These are phyloP conservation scores for Magnaporthales sp. DNA, from an alignment of 2,329 filamentous ascomycete species.

Conservation along the genomic window DNA sequence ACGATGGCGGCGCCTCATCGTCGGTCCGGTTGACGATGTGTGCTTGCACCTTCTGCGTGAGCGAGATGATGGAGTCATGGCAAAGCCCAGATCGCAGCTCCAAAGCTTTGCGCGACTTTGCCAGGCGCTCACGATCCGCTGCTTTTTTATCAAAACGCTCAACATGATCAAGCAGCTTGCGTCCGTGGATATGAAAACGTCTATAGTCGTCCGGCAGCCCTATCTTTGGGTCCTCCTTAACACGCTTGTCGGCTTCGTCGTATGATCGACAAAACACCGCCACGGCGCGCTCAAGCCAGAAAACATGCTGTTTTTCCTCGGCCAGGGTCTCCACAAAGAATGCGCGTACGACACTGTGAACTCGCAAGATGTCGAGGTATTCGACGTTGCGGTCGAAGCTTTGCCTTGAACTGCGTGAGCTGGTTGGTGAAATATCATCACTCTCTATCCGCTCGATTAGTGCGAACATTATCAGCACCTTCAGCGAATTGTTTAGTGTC, in stretches of 20 bases:
- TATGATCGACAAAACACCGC: conserved; percentile 40
- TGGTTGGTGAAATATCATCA: conserved; percentile 28
- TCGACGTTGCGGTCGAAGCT: conserved; percentile 32
- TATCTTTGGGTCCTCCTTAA: conserved; percentile 28
- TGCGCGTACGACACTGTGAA: conserved; percentile 43
- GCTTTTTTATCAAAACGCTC: conserved; percentile 24
- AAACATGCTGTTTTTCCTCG: conserved; percentile 28
- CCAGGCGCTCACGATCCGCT: conserved; percentile 10
- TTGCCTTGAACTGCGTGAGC: conserved; percentile 27
- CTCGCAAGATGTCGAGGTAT: conserved; percentile 37
- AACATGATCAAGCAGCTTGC: conserved; percentile 34
- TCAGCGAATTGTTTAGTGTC: conserved; percentile 39
- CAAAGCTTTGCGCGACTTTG: conserved; percentile 22
- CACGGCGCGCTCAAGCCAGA: conserved; percentile 41
- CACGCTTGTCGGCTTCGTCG: conserved; percentile 33
- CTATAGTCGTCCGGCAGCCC: conserved; percentile 44
- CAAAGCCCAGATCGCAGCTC: conserved; percentile 27
- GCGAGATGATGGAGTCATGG: conserved; percentile 30
- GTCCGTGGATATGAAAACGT: conserved; percentile 41
- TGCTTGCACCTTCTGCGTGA: conserved; percentile 30
- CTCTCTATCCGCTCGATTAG: conserved; percentile 41
- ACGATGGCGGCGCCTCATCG: conserved; percentile 24
- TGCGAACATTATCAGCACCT: conserved; percentile 40
- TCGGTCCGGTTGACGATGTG: conserved; percentile 24
- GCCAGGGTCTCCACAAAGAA: conserved; percentile 40